Base-by-base conservation (phyloP, 306 rosid species). In the Pyrus pyrifolia region DNA sequence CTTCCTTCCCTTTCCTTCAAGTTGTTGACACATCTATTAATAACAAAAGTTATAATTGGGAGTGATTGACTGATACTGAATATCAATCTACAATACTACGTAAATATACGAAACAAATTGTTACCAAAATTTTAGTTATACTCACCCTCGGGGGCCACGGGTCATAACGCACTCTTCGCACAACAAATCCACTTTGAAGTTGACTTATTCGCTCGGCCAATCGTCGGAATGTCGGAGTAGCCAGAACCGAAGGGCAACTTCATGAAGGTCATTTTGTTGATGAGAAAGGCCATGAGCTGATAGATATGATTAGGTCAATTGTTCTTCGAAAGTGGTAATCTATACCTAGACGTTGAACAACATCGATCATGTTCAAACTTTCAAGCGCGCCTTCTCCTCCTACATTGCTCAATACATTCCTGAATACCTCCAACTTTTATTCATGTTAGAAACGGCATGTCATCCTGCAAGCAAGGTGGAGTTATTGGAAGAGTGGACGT, bases 201-300 rank as follows among this genome's bases (percentile, higher is more conserved):
- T 23, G 25, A 23, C 25, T 23, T 23, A 23, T 23, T 23, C 25
- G 25, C 25, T 23, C 25, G 25, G 25, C 25, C 25, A 23, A 23
- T 23, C 25, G 25, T 23, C 25, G 25, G 25, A 23, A 23, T 87
- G 91, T 63, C 88, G 80, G 77, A 87, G 29, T 3, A 78, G 79
- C 27, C 88, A 83, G 67, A 87, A 87, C 8, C 72, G 77, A 60
- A 87, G 82, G 0, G 84, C 81, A 40, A 57, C 76, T 4, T 85
- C 83, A 63, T 78, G 79, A 52, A 82, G 84, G 19, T 73, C 72
- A 3, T 67, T 33, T 17, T 44, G 44, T 4, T 4, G 42, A 49
- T 51, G 44, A 49, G 53, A 46, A 46, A 14, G 53, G 53, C 2
- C 19, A 53, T 9, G 0, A 29, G 21, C 21, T 15, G 18, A 29